phyloP scores from a whole-genome alignment of 2,329 filamentous ascomycete genomes.

The Verticillium longisporum region DNA sequence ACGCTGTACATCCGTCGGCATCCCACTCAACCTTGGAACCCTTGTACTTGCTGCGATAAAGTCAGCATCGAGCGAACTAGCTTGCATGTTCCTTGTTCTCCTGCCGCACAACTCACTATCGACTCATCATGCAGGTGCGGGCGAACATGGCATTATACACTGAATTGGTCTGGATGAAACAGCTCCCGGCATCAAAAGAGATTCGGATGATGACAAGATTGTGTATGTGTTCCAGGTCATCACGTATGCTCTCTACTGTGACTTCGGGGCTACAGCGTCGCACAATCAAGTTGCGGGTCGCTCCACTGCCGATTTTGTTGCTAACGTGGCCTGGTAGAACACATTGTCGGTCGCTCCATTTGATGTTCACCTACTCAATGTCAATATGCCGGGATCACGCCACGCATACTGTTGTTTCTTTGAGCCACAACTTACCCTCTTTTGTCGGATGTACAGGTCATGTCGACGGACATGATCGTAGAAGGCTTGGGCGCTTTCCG shows the following conservation, averaged over 20 bases:
- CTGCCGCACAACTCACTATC: constrained; percentile 30
- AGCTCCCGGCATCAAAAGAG: constrained; percentile 49
- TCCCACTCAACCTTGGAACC: constrained; percentile 64
- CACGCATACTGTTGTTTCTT: neutral
- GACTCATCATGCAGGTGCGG: constrained; percentile 69
- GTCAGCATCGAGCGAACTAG: constrained; percentile 11
- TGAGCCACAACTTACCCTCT: constrained; percentile 45
- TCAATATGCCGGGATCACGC: neutral
- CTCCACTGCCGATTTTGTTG: constrained; percentile 57
- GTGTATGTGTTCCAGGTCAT: constrained; percentile 77
- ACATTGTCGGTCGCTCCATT: constrained; percentile 68
- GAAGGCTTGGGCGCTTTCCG: constrained; percentile 57
- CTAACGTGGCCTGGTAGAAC: constrained; percentile 55
- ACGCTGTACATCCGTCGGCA: constrained; percentile 63
- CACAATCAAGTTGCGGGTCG: constrained; percentile 69
- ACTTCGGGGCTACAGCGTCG: constrained; percentile 49
- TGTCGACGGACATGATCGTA: constrained; percentile 55
- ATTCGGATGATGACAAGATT: constrained; percentile 66
- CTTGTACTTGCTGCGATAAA: constrained; percentile 57
- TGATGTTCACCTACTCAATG: constrained; percentile 52
- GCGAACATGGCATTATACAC: constrained; percentile 70
- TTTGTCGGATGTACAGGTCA: constrained; percentile 62
- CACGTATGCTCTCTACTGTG: constrained; percentile 58
- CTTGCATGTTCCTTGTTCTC: neutral
- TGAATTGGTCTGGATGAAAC: constrained; percentile 69